Evolutionary conservation across 257 asterid species (phyloP).

Genomic region (Leptodermis oblonga): DNA sequence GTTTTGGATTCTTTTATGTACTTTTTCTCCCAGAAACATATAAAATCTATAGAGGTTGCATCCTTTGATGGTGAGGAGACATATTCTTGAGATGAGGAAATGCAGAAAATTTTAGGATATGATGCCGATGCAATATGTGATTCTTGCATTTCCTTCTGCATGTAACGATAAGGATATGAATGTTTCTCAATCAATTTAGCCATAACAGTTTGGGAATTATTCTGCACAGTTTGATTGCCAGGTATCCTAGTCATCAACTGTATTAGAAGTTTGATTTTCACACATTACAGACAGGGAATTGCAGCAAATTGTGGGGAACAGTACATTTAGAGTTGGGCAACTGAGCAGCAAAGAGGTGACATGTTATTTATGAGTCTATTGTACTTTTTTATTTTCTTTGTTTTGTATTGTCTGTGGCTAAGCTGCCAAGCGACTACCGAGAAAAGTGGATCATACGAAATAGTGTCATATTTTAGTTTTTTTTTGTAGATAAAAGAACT

Average conservation of each 20-base stretch:
- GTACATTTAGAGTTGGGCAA: conserved; percentile 67
- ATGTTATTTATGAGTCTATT: background rate
- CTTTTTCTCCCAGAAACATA: background rate
- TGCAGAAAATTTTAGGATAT: background rate
- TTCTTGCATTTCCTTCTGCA: background rate
- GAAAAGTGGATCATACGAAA: background rate
- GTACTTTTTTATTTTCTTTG: background rate
- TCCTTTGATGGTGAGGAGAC: background rate
- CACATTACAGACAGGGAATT: conserved; percentile 92
- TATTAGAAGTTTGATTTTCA: conserved; percentile 75
- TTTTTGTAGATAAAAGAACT: conserved; percentile 63
- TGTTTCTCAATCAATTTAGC: background rate
- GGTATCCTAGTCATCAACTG: background rate
- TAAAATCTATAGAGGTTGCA: background rate
- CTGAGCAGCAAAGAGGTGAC: conserved; percentile 75
- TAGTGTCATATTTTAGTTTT: conserved; percentile 28
- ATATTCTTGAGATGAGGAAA: background rate
- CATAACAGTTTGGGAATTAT: background rate
- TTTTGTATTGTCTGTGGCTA: background rate
- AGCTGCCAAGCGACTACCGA: conserved; percentile 8
- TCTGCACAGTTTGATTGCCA: background rate
- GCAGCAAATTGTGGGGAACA: conserved; percentile 79
- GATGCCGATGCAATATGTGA: background rate
- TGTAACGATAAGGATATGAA: background rate
- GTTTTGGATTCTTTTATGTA: background rate